Evolutionary conservation across 306 rosid genomes (phyloP).

Genomic region (Nissolia schottii): DNA sequence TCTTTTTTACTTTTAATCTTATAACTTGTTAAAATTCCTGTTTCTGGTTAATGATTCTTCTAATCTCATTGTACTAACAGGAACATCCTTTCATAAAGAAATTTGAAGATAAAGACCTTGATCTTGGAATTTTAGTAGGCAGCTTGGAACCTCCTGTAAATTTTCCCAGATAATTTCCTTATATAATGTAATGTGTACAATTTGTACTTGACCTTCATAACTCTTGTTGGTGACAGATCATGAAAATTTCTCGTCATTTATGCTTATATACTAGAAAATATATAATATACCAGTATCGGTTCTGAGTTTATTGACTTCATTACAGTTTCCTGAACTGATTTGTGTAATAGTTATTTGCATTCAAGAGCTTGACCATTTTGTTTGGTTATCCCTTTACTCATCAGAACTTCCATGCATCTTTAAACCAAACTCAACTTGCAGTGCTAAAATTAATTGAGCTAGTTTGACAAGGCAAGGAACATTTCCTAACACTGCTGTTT

Average conservation of each 20-base stretch:
- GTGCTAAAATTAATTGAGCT: not conserved
- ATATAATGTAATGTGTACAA: constrained; percentile 29
- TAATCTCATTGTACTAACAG: constrained; percentile 42
- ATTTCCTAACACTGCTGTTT: not conserved
- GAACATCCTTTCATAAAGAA: constrained; percentile 90
- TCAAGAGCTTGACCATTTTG: constrained; percentile 9
- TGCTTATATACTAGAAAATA: constrained; percentile 19
- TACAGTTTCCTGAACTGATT: constrained; percentile 13
- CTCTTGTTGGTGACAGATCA: constrained; percentile 32
- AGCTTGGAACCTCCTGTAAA: constrained; percentile 92
- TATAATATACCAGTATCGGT: constrained; percentile 12
- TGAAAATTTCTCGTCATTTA: constrained; percentile 16
- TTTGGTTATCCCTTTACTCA: not conserved
- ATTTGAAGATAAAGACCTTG: constrained; percentile 93
- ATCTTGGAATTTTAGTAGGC: constrained; percentile 82
- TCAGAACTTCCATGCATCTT: not conserved
- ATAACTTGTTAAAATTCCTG: not conserved
- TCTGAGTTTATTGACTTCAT: constrained; percentile 14
- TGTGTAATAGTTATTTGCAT: constrained; percentile 30
- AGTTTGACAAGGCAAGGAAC: not conserved
- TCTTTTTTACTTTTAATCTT: not conserved
- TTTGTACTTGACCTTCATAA: constrained; percentile 22
- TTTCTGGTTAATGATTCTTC: constrained; percentile 12
- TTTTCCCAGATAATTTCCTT: constrained; percentile 59
- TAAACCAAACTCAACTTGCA: not conserved